Evolutionary conservation across 139 green algal species (phyloP).

Genomic region (Marvania coccoides): DNA sequence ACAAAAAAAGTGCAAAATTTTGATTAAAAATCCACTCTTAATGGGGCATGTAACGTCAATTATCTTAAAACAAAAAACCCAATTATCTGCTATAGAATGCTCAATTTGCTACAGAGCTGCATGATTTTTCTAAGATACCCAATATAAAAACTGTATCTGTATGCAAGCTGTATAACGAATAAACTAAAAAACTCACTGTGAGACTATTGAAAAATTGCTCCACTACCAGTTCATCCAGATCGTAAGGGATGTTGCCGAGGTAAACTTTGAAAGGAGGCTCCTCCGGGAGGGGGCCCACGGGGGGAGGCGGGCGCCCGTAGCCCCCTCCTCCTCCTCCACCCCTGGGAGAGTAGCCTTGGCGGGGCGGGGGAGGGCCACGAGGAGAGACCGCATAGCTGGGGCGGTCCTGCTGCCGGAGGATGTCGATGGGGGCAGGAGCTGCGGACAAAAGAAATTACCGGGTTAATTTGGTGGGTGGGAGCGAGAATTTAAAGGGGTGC

Average conservation of each 20-base stretch:
- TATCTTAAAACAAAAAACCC: too few relatives aligned
- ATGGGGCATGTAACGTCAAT: too few relatives aligned
- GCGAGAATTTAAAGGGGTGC: too few relatives aligned
- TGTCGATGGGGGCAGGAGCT: conserved; percentile 1
- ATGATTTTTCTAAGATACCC: too few relatives aligned
- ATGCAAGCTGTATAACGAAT: too few relatives aligned
- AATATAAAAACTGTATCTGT: too few relatives aligned
- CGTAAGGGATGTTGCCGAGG: conserved; percentile 41
- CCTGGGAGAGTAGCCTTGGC: neutral
- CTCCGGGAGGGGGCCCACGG: conserved; percentile 16
- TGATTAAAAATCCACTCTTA: too few relatives aligned
- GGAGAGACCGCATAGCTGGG: neutral
- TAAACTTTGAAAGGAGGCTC: conserved; percentile 40
- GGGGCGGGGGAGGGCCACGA: neutral
- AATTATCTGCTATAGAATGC: too few relatives aligned
- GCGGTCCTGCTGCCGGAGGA: neutral
- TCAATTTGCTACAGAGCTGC: too few relatives aligned
- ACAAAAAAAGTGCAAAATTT: too few relatives aligned
- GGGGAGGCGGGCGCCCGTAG: neutral
- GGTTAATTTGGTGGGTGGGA: neutral
- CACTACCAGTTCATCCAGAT: conserved; percentile 18
- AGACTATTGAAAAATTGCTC: conserved; percentile 15
- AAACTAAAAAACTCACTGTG: neutral
- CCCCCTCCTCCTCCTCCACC: neutral
- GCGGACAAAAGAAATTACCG: neutral